phyloP scores from a whole-genome alignment of 805 yeast genomes.

The Lipomyces lipofer region DNA sequence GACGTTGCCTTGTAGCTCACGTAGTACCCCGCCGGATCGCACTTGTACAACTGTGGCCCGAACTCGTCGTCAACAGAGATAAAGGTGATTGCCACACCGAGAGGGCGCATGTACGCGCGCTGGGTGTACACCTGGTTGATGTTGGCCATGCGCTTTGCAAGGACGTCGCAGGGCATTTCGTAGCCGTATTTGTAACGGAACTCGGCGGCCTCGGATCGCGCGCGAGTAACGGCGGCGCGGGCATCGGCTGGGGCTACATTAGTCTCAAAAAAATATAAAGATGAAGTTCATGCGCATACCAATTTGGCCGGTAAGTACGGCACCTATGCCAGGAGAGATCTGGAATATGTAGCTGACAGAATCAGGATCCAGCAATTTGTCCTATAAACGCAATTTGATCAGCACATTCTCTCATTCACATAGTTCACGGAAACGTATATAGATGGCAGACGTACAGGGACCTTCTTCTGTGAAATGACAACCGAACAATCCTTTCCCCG shows the following conservation, averaged over 20 bases:
- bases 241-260: slow-evolving; percentile 67
- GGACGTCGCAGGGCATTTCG: slow-evolving; percentile 81
- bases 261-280: no score
- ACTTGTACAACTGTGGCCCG: slow-evolving; percentile 88
- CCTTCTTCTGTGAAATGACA: slow-evolving; percentile 89
- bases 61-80: slow-evolving; percentile 82
- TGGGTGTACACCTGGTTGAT: slow-evolving; percentile 94
- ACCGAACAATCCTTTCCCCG: slow-evolving; percentile 86
- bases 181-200: slow-evolving; percentile 92
- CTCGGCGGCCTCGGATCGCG: slow-evolving; percentile 94
- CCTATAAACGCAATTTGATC: slow-evolving; percentile 39
- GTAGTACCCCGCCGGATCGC: slow-evolving; percentile 97
- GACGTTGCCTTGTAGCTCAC: slow-evolving; percentile 89
- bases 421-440: neutral
- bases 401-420: neutral
- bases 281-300: no score
- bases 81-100: slow-evolving; percentile 90
- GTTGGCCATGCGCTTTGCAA: slow-evolving; percentile 89
- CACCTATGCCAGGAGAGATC: slow-evolving; percentile 78
- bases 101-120: slow-evolving; percentile 97
- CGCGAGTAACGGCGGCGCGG: slow-evolving; percentile 82
- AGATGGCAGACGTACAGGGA: slow-evolving; percentile 52
- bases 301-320: slow-evolving; percentile 91
- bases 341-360: slow-evolving; percentile 86
- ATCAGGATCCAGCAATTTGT: slow-evolving; percentile 81